These are phyloP conservation scores for Mycena chlorophos DNA, from an alignment of 768 basidiomycete species.

Conservation along the genomic window DNA sequence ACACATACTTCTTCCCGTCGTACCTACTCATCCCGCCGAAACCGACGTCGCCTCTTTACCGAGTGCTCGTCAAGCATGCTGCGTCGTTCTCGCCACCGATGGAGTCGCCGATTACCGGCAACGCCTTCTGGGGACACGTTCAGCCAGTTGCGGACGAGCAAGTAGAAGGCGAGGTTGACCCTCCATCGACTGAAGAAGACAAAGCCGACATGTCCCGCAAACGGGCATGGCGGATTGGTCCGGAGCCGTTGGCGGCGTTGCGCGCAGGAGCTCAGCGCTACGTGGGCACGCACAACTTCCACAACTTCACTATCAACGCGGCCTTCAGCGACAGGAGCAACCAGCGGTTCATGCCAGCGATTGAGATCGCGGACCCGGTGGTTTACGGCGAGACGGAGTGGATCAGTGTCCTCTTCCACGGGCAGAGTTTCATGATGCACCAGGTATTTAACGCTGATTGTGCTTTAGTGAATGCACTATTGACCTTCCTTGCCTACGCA, in stretches of 20 bases:
- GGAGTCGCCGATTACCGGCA: constrained; percentile 24
- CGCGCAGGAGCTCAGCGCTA: constrained; percentile 61
- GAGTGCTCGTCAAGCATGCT: constrained; percentile 39
- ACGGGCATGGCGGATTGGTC: constrained; percentile 65
- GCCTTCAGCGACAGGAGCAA: constrained; percentile 83
- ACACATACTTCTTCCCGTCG: constrained; percentile 95
- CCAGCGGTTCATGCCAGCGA: constrained; percentile 82
- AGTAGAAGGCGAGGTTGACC: constrained; percentile 21
- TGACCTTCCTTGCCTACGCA: constrained; percentile 1
- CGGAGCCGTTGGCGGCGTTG: constrained; percentile 56
- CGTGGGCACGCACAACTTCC: constrained; percentile 93
- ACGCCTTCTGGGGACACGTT: constrained; percentile 64
- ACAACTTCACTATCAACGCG: constrained; percentile 92
- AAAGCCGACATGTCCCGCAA: constrained; percentile 68
- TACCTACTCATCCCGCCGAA: constrained; percentile 91
- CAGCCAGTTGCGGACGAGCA: neutral
- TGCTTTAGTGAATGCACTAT: neutral
- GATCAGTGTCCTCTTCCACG: constrained; percentile 91
- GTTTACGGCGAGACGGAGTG: constrained; percentile 92
- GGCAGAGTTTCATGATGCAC: constrained; percentile 98
- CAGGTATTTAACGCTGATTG: constrained; percentile 63
- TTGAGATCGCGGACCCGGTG: constrained; percentile 83
- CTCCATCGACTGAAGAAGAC: constrained; percentile 43
- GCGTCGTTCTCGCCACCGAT: constrained; percentile 27
- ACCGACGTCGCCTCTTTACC: constrained; percentile 64